Conservation (phyloP, 176 grass and related monocot genomes). For the Thinopyrum elongatum region DNA sequence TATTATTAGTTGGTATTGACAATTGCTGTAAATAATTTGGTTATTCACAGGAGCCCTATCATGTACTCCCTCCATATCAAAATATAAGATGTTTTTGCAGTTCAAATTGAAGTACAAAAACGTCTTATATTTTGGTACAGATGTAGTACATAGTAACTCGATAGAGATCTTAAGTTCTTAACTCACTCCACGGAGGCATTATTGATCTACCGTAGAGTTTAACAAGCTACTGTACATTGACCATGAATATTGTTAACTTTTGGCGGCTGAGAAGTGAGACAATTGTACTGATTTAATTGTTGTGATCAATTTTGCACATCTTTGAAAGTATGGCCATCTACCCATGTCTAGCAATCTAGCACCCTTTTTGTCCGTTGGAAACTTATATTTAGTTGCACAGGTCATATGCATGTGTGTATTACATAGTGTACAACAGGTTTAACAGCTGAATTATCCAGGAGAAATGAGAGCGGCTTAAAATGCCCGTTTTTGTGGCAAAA, state of each 20-base stretch:
- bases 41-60: neutral
- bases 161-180: neutral
- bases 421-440: neutral
- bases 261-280: neutral
- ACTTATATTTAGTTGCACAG: neutral
- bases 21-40: conserved; percentile 9
- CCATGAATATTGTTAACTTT: neutral
- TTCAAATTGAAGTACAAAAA: too few species aligned
- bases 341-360: too few species aligned
- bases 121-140: too few species aligned
- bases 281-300: neutral
- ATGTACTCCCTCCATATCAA: neutral
- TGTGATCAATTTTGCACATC: neutral
- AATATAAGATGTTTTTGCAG: too few species aligned
- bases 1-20: neutral
- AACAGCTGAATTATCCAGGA: neutral
- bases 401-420: too few species aligned
- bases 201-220: neutral
- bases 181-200: neutral
- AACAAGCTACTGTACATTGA: conserved; percentile 17
- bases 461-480: neutral
- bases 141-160: neutral
- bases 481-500: neutral
- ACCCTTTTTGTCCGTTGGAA: neutral
- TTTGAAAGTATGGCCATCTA: neutral